These are phyloP conservation scores for Platismatia glauca DNA, from an alignment of 495 filamentous ascomycete species.

Conservation along the genomic window DNA sequence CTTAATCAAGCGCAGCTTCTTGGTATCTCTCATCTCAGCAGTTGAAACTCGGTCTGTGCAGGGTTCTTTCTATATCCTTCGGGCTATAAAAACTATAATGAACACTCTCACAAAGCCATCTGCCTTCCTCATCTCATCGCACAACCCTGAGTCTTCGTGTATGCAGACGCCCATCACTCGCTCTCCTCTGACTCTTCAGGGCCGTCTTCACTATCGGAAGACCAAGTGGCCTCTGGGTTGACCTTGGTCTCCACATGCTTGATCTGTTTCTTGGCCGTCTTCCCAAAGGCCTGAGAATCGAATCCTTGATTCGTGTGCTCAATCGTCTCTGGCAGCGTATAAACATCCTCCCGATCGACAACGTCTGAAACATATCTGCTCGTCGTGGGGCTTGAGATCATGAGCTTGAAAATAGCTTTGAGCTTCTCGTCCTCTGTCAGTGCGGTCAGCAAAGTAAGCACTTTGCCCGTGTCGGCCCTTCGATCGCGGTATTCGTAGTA, in stretches of 20 bases:
- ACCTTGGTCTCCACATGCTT: background rate
- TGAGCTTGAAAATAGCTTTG: constrained; percentile 1
- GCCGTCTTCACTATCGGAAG: background rate
- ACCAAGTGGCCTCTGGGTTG: background rate
- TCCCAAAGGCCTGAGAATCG: background rate
- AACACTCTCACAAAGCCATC: no score
- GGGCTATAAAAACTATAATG: no score
- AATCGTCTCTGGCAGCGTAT: background rate
- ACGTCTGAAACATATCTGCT: background rate
- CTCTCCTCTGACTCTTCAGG: background rate
- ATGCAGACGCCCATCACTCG: background rate
- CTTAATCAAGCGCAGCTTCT: no score
- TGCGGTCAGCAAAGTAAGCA: background rate
- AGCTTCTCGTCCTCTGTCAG: background rate
- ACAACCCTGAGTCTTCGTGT: background rate
- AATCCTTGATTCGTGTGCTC: background rate
- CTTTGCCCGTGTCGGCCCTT: constrained; percentile 3
- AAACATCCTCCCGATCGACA: background rate
- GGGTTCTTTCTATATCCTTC: no score
- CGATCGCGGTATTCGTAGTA: background rate
- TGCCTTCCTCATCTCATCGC: background rate
- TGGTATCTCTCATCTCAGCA: no score
- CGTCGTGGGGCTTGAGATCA: constrained; percentile 2
- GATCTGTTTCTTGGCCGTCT: background rate
- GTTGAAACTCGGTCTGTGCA: no score